Conservation (phyloP, 148 eudicot genomes). For the Arctostaphylos glauca region DNA sequence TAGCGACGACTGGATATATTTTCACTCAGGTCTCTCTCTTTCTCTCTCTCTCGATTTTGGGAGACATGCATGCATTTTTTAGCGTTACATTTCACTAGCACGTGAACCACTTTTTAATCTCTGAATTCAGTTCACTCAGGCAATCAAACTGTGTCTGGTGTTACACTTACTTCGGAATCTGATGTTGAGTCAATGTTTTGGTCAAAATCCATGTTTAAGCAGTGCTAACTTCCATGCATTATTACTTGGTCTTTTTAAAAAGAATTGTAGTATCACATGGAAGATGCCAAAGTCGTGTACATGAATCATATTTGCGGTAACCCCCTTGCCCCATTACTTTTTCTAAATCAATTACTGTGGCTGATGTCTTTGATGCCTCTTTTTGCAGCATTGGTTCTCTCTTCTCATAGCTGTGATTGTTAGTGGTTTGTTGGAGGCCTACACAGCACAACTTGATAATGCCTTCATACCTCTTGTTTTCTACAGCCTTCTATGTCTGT, state of each 20-base stretch:
- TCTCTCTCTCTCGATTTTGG: slow-evolving; percentile 17
- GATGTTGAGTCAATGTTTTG: not conserved
- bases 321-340: not conserved
- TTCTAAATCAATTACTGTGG: not conserved
- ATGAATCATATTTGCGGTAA: not conserved
- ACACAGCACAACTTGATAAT: slow-evolving; percentile 95
- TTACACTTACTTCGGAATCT: not conserved
- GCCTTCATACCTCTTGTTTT: slow-evolving; percentile 97
- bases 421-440: slow-evolving; percentile 94
- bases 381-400: slow-evolving; percentile 83
- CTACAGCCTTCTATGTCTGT: slow-evolving; percentile 85
- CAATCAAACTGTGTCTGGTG: not conserved
- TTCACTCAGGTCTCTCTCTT: slow-evolving; percentile 53
- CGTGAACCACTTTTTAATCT: not conserved
- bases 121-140: not conserved
- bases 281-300: not conserved
- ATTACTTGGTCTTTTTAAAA: not conserved
- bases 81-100: not conserved
- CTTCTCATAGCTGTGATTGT: slow-evolving; percentile 78
- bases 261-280: not conserved
- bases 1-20: slow-evolving; percentile 77
- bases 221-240: not conserved
- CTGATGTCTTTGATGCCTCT: slow-evolving; percentile 13
- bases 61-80: not conserved
- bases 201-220: not conserved